Conservation (phyloP, 371 early-diverging fungal species). For the Mortierella sp. region DNA sequence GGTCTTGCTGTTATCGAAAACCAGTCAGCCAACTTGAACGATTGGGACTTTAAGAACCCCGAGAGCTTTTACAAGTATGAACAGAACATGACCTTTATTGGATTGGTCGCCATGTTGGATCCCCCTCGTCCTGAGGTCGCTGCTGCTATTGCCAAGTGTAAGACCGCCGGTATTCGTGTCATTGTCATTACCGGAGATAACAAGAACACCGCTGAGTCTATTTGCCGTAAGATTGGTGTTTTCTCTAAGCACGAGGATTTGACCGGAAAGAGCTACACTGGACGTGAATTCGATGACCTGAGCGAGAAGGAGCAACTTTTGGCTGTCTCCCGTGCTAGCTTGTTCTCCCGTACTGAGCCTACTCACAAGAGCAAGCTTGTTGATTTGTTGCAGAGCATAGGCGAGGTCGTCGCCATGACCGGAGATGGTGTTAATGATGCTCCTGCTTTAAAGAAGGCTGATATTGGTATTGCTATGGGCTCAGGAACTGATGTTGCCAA, state of each 20-base stretch:
- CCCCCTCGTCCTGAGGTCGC: slow-evolving; percentile 97
- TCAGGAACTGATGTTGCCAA: slow-evolving; percentile 98
- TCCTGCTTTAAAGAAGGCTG: slow-evolving; percentile 96
- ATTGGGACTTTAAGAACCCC: slow-evolving; percentile 74
- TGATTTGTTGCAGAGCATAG: slow-evolving; percentile 85
- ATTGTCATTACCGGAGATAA: slow-evolving; percentile 99
- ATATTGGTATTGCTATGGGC: slow-evolving; percentile 99
- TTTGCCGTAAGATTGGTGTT: slow-evolving; percentile 95
- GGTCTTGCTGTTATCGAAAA: slow-evolving; percentile 90
- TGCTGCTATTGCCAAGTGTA: slow-evolving; percentile 85
- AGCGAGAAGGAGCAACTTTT: slow-evolving; percentile 74
- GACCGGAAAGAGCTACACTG: slow-evolving; percentile 87
- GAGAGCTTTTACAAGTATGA: slow-evolving; percentile 78
- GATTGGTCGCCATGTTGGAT: slow-evolving; percentile 96
- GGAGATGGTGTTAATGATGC: slow-evolving; percentile 99
- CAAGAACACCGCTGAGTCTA: slow-evolving; percentile 95
- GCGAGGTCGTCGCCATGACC: slow-evolving; percentile 97
- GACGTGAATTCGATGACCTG: slow-evolving; percentile 94
- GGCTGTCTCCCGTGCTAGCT: slow-evolving; percentile 80
- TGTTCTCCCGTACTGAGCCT: slow-evolving; percentile 97
- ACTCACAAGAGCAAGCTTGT: slow-evolving; percentile 95
- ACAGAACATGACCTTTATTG: slow-evolving; percentile 90
- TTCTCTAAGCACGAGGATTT: slow-evolving; percentile 80
- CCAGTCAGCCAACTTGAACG: slow-evolving; percentile 58
- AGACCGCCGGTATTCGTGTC: slow-evolving; percentile 95